Conservation (phyloP, 352 stramenopile species). For the Globisporangium cederbergense region DNA sequence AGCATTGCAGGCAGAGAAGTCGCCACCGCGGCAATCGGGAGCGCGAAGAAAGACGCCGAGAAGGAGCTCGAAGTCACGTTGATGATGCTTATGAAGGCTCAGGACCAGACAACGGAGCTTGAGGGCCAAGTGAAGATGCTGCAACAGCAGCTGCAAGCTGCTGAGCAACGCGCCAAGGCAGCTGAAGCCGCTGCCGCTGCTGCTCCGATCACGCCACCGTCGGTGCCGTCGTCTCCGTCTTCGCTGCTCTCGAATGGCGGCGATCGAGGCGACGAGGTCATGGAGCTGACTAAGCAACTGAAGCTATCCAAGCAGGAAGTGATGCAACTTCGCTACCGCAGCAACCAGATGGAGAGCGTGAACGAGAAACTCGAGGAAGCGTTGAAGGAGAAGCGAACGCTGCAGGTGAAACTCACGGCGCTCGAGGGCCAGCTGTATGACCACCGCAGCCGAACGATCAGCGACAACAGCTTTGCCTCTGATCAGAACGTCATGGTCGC, state of each 20-base stretch:
- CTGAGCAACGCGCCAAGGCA: conserved; percentile 19
- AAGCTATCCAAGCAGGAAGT: conserved; percentile 77
- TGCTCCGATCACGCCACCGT: background rate
- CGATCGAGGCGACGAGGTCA: conserved; percentile 35
- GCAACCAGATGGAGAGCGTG: conserved; percentile 71
- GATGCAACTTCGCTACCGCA: conserved; percentile 82
- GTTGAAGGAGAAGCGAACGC: conserved; percentile 75
- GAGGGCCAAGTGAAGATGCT: conserved; percentile 31
- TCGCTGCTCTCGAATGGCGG: conserved; percentile 20
- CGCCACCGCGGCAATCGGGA: conserved; percentile 11
- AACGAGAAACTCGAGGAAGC: conserved; percentile 63
- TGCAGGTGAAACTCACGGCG: conserved; percentile 77
- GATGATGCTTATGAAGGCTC: conserved; percentile 23
- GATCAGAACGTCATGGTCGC: conserved; percentile 38
- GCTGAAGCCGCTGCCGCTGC: background rate
- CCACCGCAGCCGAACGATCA: conserved; percentile 64
- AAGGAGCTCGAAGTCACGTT: conserved; percentile 22
- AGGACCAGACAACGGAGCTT: conserved; percentile 25
- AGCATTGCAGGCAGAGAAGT: conserved; percentile 14
- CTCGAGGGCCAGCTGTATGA: conserved; percentile 78
- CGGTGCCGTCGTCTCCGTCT: conserved; percentile 10
- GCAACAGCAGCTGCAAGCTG: conserved; percentile 39
- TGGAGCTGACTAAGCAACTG: conserved; percentile 67
- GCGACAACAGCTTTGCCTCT: conserved; percentile 39
- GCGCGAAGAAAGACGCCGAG: conserved; percentile 19